Evolutionary conservation across 2,329 filamentous ascomycete genomes (phyloP), one percentile per base, ranked within the genome.

Genomic region (Ascochyta koolunga): DNA sequence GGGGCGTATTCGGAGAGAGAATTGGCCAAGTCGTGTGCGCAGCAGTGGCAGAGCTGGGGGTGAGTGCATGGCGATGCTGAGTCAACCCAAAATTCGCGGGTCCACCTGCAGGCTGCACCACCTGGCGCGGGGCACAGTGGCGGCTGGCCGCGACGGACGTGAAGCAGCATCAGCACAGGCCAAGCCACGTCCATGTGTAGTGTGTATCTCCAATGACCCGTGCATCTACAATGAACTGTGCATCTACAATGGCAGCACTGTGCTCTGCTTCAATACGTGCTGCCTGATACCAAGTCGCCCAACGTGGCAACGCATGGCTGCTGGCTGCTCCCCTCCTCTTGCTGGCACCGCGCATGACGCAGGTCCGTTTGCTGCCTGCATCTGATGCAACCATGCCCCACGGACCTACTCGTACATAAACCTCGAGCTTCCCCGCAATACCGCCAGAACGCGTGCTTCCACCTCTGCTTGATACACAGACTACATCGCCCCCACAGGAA

Each of bases 31-130:
- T 65, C 50, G 59, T 58, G 43, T 62, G 60, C 68, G 65, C 46
- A 65, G 46, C 37, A 57, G 51, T 48, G 60, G 64, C 50, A 64
- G 49, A 57, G 62, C 50, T 48, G 60, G 50, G 35, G 59, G 50
- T 48, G 31, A 53, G 58, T 50, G 64, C 43, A 66, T 56, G 67
- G 68, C 68, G 32, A 47, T 62, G 37, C 62, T 70, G 70, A 72
- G 64, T 70, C 67, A 68, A 55, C 25, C 37, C 42, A 51, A 56
- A 56, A 61, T 61, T 61, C 58, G 59, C 50, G 55, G 53, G 54
- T 53, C 54, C 50, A 51, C 48, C 29, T 35, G 40, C 48, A 24
- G 5, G 22, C 22, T 24, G 22, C n/a, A n/a, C n/a, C n/a, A 13
- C 13, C 11, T 27, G 39, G 40, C 42, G 50, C 43, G 51, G 51